Base-by-base conservation (phyloP, 2,329 filamentous ascomycete species). In the Penicillium occitanis region DNA sequence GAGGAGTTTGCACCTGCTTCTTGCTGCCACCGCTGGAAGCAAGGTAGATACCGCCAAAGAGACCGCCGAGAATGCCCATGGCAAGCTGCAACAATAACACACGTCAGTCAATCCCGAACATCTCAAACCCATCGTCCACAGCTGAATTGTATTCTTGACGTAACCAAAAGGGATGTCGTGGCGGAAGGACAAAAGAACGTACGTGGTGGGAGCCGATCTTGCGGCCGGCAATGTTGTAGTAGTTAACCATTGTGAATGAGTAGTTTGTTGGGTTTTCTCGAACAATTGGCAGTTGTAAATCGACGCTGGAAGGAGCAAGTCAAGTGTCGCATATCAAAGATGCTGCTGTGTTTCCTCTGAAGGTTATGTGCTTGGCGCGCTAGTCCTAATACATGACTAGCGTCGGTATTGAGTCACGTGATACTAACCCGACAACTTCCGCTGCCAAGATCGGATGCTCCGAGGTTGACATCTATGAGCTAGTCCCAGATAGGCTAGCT, bases 1-100 rank as follows among this genome's bases (percentile, higher is more conserved):
- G 85, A 64, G 87, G 87, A 67, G 79, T 79, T 50, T 51, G 19
- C 68, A 80, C 75, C 70, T 77, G 72, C 69, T 80, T 78, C 68
- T 80, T 76, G 70, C 79, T 77, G 64, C 75, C 75, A 68, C 82
- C 81, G 68, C 81, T 76, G 70, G 80, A 78, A 59, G 80, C 78
- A 69, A 82, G 75, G 68, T 73, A 80, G 70, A 78, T 76, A 68
- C 81, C 81, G 67, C 78, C 80, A 73, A 84, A 84, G 22, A 83
- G 75, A 25, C 79, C 77, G 69, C 79, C 79, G 67, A 87, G 82
- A 65, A 84, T 85, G 67, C 81, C 84, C 75, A 89, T 88, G 68
- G 87, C 80, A 74, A 90, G 86, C 87, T 90, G 72, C 67, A 37
- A 11, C 40, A 6, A 60, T 3, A 60, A 17, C 33, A 25, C 53